These are phyloP conservation scores for Leptographium radiaticola DNA, from an alignment of 2,329 filamentous ascomycete genomes.

Conservation along the genomic window DNA sequence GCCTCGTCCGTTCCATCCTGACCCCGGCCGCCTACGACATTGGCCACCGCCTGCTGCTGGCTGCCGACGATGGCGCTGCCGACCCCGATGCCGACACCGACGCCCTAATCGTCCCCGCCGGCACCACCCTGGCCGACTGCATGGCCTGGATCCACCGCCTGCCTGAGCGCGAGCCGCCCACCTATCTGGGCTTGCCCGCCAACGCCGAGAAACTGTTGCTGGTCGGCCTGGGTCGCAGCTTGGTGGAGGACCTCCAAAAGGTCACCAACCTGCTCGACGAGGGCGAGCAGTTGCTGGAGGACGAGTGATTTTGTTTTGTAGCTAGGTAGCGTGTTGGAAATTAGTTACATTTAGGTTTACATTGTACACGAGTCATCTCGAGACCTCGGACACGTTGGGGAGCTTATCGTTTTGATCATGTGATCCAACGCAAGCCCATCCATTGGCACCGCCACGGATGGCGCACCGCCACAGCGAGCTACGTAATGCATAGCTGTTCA, in stretches of 20 bases:
- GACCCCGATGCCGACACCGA: constrained; percentile 28
- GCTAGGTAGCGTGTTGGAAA: too few species aligned
- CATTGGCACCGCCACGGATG: too few species aligned
- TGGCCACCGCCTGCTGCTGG: constrained; percentile 76
- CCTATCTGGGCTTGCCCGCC: constrained; percentile 82
- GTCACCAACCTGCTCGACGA: constrained; percentile 86
- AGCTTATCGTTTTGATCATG: too few species aligned
- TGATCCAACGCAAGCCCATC: too few species aligned
- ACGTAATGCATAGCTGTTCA: too few species aligned
- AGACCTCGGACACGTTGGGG: too few species aligned
- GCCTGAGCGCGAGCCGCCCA: constrained; percentile 91
- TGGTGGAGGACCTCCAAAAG: constrained; percentile 73
- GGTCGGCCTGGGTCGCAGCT: constrained; percentile 71
- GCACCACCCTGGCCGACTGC: constrained; percentile 76
- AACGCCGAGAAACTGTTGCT: constrained; percentile 94
- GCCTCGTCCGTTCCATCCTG: constrained; percentile 65
- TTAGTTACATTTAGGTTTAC: too few species aligned
- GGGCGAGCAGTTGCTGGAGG: constrained; percentile 68
- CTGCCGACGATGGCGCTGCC: constrained; percentile 29
- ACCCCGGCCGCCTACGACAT: constrained; percentile 86
- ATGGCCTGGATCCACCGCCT: constrained; percentile 81
- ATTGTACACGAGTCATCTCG: too few species aligned
- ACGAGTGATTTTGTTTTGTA: neutral
- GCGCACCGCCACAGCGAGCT: too few species aligned
- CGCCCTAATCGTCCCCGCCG: constrained; percentile 60